Conservation (phyloP, 2,329 filamentous ascomycete species). For the Pleurostoma richardsiae region DNA sequence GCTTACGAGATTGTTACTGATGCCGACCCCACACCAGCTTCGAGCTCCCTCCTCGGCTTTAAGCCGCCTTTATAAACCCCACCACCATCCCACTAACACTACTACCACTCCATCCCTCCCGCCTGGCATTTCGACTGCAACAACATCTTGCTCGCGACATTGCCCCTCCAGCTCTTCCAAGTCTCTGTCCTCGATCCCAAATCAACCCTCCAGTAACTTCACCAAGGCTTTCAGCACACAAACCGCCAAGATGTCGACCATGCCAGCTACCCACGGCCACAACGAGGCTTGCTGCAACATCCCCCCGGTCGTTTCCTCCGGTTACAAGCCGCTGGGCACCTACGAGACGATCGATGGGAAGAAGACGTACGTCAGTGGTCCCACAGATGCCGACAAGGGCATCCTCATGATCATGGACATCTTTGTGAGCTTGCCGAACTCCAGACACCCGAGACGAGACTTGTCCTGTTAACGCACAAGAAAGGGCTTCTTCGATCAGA, state of each 20-base stretch:
- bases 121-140: neutral
- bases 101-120: neutral
- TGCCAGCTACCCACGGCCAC: constrained; percentile 29
- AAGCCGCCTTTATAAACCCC: neutral
- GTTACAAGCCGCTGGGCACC: constrained; percentile 37
- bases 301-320: constrained; percentile 37
- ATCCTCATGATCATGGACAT: constrained; percentile 62
- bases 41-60: neutral
- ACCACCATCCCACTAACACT: neutral
- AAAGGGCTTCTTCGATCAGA: constrained; percentile 61
- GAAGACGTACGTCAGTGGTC: constrained; percentile 44
- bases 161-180: neutral
- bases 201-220: neutral
- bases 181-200: neutral
- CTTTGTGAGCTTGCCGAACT: constrained; percentile 29
- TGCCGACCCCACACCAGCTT: too few relatives aligned
- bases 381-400: constrained; percentile 43
- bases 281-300: constrained; percentile 37
- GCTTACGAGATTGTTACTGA: too few relatives aligned
- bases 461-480: neutral
- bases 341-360: constrained; percentile 37
- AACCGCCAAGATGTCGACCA: constrained; percentile 23
- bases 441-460: too few relatives aligned
- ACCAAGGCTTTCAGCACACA: constrained; percentile 3
- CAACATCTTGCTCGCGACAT: neutral